These are phyloP conservation scores for Lathyrus oleraceus DNA, from an alignment of 306 rosid species.

Conservation along the genomic window DNA sequence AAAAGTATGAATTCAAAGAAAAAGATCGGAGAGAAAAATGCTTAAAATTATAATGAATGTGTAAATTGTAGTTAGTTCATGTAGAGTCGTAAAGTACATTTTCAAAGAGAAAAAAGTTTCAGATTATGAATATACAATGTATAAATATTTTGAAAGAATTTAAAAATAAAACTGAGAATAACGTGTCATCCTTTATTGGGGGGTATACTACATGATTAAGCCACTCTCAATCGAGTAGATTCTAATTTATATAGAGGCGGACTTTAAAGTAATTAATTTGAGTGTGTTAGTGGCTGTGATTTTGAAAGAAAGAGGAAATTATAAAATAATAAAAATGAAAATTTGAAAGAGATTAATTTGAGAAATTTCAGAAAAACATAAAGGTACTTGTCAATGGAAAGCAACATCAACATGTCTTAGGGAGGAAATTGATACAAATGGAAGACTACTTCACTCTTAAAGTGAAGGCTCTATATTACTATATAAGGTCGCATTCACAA, in stretches of 20 bases:
- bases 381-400: background rate
- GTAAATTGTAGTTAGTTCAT: background rate
- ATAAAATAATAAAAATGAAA: background rate
- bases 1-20: background rate
- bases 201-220: background rate
- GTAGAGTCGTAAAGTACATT: background rate
- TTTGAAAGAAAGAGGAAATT: background rate
- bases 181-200: background rate
- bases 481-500: background rate
- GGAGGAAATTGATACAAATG: background rate
- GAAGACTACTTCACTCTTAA: background rate
- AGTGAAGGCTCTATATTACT: background rate
- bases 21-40: background rate
- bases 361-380: background rate
- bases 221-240: background rate
- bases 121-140: background rate
- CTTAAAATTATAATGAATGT: background rate
- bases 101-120: background rate
- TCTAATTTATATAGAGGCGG: background rate
- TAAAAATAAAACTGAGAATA: background rate
- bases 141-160: constrained; percentile 6
- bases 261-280: background rate
- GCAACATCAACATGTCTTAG: background rate
- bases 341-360: background rate
- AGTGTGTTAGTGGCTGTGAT: background rate